Conservation (phyloP, 345 rosid genomes). For the Rhodomyrtus tomentosa region DNA sequence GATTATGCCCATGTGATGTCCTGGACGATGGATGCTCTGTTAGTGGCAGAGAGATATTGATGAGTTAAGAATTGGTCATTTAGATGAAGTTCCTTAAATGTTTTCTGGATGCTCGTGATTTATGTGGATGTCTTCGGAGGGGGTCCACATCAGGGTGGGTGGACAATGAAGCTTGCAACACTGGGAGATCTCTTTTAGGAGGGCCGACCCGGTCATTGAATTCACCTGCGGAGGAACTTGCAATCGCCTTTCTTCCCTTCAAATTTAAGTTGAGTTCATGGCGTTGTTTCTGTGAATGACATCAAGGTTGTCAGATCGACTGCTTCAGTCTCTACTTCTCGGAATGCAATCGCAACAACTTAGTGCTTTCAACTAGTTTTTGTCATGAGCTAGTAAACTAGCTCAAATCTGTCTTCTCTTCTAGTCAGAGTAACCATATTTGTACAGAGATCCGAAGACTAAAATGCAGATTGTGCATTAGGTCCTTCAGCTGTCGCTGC, state of each 20-base stretch:
- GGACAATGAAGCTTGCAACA: not conserved
- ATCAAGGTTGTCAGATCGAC: not conserved
- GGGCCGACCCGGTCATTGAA: not conserved
- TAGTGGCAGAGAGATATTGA: not conserved
- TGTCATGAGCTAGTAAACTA: not conserved
- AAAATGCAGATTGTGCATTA: not conserved
- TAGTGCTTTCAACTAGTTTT: not conserved
- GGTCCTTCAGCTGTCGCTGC: not conserved
- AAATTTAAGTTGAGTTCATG: not conserved
- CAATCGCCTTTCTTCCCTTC: not conserved
- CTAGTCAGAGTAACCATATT: not conserved
- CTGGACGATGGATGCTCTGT: not conserved
- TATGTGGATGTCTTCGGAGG: not conserved
- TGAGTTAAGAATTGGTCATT: not conserved
- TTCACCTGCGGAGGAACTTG: not conserved
- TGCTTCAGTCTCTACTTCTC: not conserved
- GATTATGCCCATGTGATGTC: not conserved
- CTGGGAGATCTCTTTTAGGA: not conserved
- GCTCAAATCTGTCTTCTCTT: not conserved
- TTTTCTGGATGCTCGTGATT: not conserved
- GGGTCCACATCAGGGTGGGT: not conserved
- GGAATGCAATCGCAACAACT: not conserved
- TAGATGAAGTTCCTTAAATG: not conserved
- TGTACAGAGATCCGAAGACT: not conserved
- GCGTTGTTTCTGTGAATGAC: not conserved